Conservation (phyloP, 2,329 filamentous ascomycete species). For the Rhynchosporium agropyri region DNA sequence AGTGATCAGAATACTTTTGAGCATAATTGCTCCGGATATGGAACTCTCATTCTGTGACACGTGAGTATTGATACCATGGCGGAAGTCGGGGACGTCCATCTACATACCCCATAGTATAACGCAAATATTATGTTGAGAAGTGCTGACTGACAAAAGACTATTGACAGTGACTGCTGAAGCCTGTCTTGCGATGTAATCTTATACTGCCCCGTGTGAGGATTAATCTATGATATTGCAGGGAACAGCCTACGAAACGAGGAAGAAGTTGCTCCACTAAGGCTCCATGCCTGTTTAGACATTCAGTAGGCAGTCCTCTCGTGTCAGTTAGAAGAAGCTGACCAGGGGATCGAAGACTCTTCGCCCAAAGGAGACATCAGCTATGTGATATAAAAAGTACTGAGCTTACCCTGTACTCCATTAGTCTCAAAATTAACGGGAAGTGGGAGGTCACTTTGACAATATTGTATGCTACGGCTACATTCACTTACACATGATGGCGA, state of each 20-base stretch:
- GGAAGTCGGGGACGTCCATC: background rate
- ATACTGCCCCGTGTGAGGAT: conserved; percentile 22
- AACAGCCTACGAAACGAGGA: conserved; percentile 31
- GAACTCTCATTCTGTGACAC: conserved; percentile 40
- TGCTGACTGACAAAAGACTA: conserved; percentile 42
- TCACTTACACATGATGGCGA: conserved; percentile 37
- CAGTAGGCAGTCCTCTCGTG: background rate
- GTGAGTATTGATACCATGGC: conserved; percentile 6
- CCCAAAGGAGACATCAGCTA: no score
- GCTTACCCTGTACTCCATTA: conserved; percentile 1
- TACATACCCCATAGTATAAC: conserved; percentile 37
- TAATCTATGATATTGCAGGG: background rate
- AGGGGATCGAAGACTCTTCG: no score
- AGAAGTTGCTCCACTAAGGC: conserved; percentile 39
- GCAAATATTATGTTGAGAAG: conserved; percentile 47
- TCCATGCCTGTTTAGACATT: conserved; percentile 33
- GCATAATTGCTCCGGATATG: conserved; percentile 41
- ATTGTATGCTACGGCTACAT: background rate
- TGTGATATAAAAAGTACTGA: no score
- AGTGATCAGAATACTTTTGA: conserved; percentile 44
- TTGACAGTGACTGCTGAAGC: conserved; percentile 31
- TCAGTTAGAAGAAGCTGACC: no score
- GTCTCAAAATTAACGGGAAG: background rate
- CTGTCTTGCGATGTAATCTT: conserved; percentile 40
- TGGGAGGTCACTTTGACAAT: background rate